Percentiles rank a stretch among this genome's conserved stretches.
Evolutionary conservation across 2,329 filamentous ascomycete genomes (phyloP).

Genomic region (Acephala macrosclerotiorum): DNA sequence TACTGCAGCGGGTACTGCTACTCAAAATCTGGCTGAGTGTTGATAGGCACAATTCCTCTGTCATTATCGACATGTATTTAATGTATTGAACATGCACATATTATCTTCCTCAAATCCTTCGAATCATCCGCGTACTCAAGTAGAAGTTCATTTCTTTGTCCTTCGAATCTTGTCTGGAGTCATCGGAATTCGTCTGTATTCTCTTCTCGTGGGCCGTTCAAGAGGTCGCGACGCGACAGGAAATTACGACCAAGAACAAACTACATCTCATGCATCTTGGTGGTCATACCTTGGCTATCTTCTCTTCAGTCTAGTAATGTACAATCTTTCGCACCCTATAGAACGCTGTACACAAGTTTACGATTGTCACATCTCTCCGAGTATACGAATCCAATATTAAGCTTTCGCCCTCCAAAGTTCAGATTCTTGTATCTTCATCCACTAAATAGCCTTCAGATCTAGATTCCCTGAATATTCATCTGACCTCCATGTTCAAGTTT

Average conservation of each 20-base stretch:
- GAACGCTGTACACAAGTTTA: not conserved
- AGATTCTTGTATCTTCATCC: not conserved
- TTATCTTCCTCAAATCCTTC: not conserved
- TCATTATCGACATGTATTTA: constrained; percentile 4
- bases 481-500: not conserved
- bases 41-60: not conserved
- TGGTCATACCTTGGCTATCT: too few species aligned
- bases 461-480: not conserved
- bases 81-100: not conserved
- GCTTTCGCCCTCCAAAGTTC: not conserved
- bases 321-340: not conserved
- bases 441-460: not conserved
- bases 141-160: not conserved
- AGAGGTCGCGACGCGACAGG: too few species aligned
- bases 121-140: not conserved
- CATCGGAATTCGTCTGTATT: too few species aligned
- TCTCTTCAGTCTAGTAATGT: too few species aligned
- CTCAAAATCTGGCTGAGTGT: not conserved
- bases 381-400: not conserved
- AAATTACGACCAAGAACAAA: too few species aligned
- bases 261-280: too few species aligned
- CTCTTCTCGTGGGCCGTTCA: too few species aligned
- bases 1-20: constrained; percentile 25
- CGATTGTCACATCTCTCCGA: not conserved
- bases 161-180: too few species aligned